phyloP scores from a whole-genome alignment of 23 red algal genomes.

The Gracilaria gracilis region DNA sequence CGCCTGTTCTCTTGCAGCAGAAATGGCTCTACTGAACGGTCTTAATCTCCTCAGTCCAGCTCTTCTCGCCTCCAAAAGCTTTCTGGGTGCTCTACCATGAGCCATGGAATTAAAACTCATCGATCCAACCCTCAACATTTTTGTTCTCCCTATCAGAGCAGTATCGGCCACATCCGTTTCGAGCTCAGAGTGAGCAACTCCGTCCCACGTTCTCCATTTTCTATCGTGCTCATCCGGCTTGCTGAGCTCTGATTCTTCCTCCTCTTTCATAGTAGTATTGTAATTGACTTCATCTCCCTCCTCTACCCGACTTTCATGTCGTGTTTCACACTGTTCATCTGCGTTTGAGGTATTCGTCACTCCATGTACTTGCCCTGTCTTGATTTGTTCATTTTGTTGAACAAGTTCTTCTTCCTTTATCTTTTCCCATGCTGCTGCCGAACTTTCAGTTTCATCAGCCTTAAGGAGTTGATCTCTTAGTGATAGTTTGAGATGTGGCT shows the following conservation, averaged over 20 bases:
- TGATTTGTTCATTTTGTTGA: conserved; percentile 5
- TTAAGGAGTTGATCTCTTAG: conserved; percentile 34
- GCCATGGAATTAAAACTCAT: background rate
- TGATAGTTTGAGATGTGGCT: conserved; percentile 14
- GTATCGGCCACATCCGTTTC: background rate
- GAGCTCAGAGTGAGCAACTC: background rate
- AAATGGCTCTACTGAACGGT: background rate
- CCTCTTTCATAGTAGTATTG: no score
- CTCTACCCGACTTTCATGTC: background rate
- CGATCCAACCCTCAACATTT: background rate
- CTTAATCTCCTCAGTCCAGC: background rate
- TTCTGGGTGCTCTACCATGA: background rate
- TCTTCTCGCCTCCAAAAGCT: background rate
- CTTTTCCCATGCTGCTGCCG: conserved; percentile 21
- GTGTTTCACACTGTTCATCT: background rate
- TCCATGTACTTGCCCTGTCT: background rate
- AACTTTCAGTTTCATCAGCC: conserved; percentile 32
- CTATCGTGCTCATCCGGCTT: background rate
- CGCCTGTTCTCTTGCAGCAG: no score
- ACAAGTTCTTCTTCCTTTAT: conserved; percentile 1
- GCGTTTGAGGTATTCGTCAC: background rate
- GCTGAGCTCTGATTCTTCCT: background rate
- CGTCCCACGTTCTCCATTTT: background rate
- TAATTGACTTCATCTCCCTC: background rate
- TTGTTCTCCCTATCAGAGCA: background rate